Base-by-base conservation (phyloP, 176 grass and related monocot species). In the Raddia guianensis region DNA sequence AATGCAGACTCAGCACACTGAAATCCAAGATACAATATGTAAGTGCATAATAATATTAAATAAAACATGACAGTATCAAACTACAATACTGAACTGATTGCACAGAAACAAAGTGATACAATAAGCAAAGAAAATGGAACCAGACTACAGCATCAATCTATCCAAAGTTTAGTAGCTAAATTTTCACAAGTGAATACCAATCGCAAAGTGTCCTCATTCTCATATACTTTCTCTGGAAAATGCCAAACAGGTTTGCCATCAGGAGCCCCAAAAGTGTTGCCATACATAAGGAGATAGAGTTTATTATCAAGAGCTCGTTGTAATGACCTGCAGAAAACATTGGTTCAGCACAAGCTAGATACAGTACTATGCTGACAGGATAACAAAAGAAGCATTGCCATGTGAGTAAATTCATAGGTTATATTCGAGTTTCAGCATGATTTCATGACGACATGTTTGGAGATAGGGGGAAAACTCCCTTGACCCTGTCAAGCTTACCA, bases 1-100 rank as follows among this genome's bases (percentile, higher is more conserved):
- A 98, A 60, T 53, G 96, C 96, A 14, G 92, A 93, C 61, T 98
- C 90, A 2, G 96, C 96, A 88, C 96, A 98, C 96, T 98, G 84
- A 57, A 91, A 70, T 66, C 64, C 87, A 80, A 78, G 54, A 70
- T 2, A 10, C 12, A 63, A 18, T 8, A 79, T 64, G 63, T 61
- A 27, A 75, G 14, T 1, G 84, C 73, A 43, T 32, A 68, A 63
- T 2, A 70, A 43, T 32, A 68, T 54, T 2, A 70, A 0, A 64
- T 60, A n/a, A 80, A 57, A 68, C 27, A 53, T 65, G 35, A 12
- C 53, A 65, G 4, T 51, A 16, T 18, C n/a, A 69, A 62, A 80
- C 27, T 16, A 35, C 15, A 18, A 53, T 46, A 56, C 42, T 15
- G 56, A 70, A 76, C 2, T 27, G 19, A 10, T 27, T 45, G 49